phyloP scores from a whole-genome alignment of 306 rosid species.

The Vigna trinervia region DNA sequence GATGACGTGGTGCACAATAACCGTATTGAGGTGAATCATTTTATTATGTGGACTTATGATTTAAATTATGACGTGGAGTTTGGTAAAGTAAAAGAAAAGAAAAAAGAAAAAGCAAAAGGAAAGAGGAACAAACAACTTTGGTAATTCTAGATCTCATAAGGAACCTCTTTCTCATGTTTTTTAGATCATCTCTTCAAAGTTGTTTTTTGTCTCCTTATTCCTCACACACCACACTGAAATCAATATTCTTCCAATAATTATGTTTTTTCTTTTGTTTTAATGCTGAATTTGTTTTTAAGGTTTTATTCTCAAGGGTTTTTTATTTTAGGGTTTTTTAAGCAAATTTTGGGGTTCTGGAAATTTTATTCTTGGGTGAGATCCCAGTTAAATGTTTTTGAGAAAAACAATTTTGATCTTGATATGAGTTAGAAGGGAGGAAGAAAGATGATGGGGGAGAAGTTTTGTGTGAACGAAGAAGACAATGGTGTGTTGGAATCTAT shows the following conservation, averaged over 20 bases:
- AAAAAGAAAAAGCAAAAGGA: no score
- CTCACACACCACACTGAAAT: background rate
- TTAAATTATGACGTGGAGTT: background rate
- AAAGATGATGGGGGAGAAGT: conserved; percentile 70
- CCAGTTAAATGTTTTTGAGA: background rate
- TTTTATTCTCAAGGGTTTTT: conserved; percentile 25
- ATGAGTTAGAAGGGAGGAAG: conserved; percentile 37
- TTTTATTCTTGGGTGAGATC: conserved; percentile 2
- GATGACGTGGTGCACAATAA: no score
- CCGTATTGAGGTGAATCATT: no score
- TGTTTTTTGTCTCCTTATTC: conserved; percentile 10
- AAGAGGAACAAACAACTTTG: no score
- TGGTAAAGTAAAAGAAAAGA: no score
- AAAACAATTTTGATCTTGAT: conserved; percentile 21
- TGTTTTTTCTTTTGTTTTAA: background rate
- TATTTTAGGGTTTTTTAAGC: conserved; percentile 13
- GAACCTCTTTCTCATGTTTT: background rate
- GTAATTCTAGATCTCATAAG: background rate
- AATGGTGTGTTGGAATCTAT: conserved; percentile 80
- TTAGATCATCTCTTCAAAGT: background rate
- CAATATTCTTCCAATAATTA: conserved; percentile 38
- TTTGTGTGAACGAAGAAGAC: conserved; percentile 78
- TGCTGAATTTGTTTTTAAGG: conserved; percentile 20
- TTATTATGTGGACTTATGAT: no score
- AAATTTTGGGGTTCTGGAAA: conserved; percentile 26